phyloP scores from a whole-genome alignment of 192 early-diverging fungal species.

The Coemansia sp. region DNA sequence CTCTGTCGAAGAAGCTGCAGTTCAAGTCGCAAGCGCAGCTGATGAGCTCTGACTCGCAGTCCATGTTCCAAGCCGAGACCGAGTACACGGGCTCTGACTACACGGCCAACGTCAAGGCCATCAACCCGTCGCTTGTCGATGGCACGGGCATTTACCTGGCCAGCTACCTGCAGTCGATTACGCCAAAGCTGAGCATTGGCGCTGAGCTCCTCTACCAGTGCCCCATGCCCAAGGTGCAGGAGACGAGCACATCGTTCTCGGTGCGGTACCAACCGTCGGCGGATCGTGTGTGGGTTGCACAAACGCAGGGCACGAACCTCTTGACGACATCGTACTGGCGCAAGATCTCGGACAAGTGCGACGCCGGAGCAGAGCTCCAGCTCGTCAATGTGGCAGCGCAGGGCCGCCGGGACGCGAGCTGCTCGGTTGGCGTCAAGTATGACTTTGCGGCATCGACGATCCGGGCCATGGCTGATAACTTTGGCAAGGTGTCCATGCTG shows the following conservation, averaged over 20 bases:
- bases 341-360: slow-evolving; percentile 88
- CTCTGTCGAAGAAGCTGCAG: slow-evolving; percentile 69
- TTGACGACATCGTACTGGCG: slow-evolving; percentile 87
- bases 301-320: slow-evolving; percentile 64
- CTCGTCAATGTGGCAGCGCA: slow-evolving; percentile 60
- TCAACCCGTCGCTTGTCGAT: slow-evolving; percentile 92
- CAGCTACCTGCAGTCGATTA: slow-evolving; percentile 89
- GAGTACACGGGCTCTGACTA: slow-evolving; percentile 90
- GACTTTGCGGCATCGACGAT: slow-evolving; percentile 91
- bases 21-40: slow-evolving; percentile 67
- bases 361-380: slow-evolving; percentile 90
- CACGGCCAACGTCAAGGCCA: slow-evolving; percentile 85
- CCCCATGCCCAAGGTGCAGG: slow-evolving; percentile 77
- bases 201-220: slow-evolving; percentile 81
- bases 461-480: slow-evolving; percentile 87
- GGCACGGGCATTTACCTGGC: slow-evolving; percentile 85
- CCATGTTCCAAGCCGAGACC: slow-evolving; percentile 89
- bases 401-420: slow-evolving; percentile 82
- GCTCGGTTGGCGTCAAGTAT: slow-evolving; percentile 95
- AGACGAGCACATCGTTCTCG: slow-evolving; percentile 71
- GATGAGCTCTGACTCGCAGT: slow-evolving; percentile 69
- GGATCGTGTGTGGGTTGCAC: slow-evolving; percentile 67
- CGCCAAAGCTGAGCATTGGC: slow-evolving; percentile 78
- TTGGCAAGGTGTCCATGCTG: slow-evolving; percentile 82
- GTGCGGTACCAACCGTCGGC: slow-evolving; percentile 65